Evolutionary conservation across 306 rosid species (phyloP).

Genomic region (Casuarina equisetifolia): DNA sequence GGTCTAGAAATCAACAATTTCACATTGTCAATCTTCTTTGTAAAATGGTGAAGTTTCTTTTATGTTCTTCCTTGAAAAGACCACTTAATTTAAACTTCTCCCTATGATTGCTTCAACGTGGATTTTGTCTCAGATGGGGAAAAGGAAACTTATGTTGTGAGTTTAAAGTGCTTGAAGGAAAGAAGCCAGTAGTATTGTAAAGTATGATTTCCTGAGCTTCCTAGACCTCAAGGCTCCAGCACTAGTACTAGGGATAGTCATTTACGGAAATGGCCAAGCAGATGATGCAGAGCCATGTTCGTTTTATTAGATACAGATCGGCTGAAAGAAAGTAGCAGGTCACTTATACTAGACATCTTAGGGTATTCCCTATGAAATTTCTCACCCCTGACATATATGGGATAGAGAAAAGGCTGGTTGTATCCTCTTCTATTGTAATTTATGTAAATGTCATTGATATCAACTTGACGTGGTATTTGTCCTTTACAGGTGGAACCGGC

Average conservation of each 20-base stretch:
- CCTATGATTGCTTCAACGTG: not conserved
- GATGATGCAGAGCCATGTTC: not conserved
- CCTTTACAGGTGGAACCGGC: slow-evolving; percentile 84
- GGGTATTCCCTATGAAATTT: not conserved
- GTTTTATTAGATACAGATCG: not conserved
- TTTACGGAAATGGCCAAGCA: not conserved
- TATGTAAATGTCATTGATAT: not conserved
- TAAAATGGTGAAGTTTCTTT: not conserved
- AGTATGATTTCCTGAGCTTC: not conserved
- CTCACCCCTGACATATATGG: not conserved
- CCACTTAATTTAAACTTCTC: not conserved
- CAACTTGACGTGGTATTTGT: slow-evolving; percentile 7
- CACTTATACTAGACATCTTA: not conserved
- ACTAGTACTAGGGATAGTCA: not conserved
- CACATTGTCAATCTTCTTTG: no score
- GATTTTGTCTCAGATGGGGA: not conserved
- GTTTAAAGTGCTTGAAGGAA: not conserved
- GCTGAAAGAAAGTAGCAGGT: not conserved
- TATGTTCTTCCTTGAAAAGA: not conserved
- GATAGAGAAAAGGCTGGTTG: not conserved
- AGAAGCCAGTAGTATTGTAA: not conserved
- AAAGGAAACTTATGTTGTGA: not conserved
- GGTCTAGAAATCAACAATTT: not conserved
- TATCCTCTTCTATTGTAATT: not conserved
- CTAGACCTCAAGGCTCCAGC: not conserved